Base-by-base conservation (phyloP, 2,329 filamentous ascomycete species). In the Alternaria gaisen region DNA sequence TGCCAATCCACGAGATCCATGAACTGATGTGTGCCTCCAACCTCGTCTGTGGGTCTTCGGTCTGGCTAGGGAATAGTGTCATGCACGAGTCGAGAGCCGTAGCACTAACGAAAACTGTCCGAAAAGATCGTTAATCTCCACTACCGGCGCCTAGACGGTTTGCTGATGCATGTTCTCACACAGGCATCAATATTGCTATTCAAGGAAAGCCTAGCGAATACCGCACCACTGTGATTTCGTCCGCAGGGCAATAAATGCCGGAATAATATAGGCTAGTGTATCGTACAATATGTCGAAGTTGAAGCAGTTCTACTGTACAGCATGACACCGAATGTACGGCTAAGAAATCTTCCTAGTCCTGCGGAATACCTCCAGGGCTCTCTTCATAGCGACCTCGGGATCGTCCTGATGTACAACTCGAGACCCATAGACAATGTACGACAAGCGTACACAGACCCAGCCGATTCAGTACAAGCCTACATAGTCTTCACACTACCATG, bases 1-100 rank as follows among this genome's bases (percentile, higher is more conserved):
- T 4, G 2, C 1, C 3, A 4, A 0, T 30, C 0, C 8, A 30
- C 28, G 28, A 11, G 4, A 30, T 11, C 0, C 1, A 30, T 5
- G 11, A 30, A 24, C 22, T 24, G 22, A 5, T 6, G 5, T 24
- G 22, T 22, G 0, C 5, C 1, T 20, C 3, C 10, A 11, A 44
- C 3, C 0, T n/a, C 14, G 14, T 7, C 46, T 5, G 18, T 38
- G 32, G 0, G 5, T 38, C 46, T 4, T 10, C 20, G 14, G 18
- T 3, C 14, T 50, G 14, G 46, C 30, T 50, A 4, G 10, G 32
- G 46, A 2, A 26, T 50, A 50, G 46, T 20, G 6, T 24, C 30
- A 26, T 38, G 46, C 46, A 36, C 20, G 30, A 38, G 46, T 38
- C 30, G 46, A 36, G 32, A 24, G 3, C 10, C 30, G 6, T 50